Base-by-base conservation (phyloP, 2,329 filamentous ascomycete species). In the Trichoderma semiorbis region DNA sequence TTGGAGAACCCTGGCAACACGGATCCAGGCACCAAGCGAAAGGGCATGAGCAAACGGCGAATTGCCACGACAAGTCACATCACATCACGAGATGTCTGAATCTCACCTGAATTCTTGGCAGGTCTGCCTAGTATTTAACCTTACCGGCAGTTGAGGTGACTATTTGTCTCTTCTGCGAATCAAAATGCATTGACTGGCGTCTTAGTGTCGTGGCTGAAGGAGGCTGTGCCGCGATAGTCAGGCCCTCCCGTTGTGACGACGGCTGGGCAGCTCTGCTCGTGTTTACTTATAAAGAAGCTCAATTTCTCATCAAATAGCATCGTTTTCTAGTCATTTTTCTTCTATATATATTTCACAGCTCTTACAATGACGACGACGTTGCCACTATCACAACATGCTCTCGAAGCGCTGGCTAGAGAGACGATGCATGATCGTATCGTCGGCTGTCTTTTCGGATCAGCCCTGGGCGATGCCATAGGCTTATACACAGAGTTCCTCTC, bases 401-500 rank as follows among this genome's bases (percentile, higher is more conserved):
- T 64, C 16, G 64, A 72, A 30, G 69, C 43, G 8, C 24, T 80
- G 58, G 75, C 71, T 30, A 73, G 28, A 43, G 73, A 74, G n/a
- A 68, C 74, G 18, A 71, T 80, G 43, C 79, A 80, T 64, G 82
- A 83, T 73, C 79, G 79, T 72, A 80, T 86, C 57, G 77, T 82
- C 34, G 86, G 85, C 60, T 81, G 81, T 60, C 78, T 87, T 34
- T 76, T 87, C 69, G 86, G 85, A 28, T 86, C 85, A 24, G 86
- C 86, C 3, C 78, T 88, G 8, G 86, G 86, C 32, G 86, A 88
- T 74, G 83, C 85, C 24, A 85, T 88, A 71, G 86, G 86, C 2
- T 75, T 88, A 7, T 88, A 88, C 76, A 88, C 86, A 8, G 85
- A 87, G 72, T 87, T 87, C 71, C 77, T 87, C 30, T 81, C 83